Evolutionary conservation across 495 filamentous ascomycete genomes (phyloP).

Genomic region (Stereocaulon alpinum): DNA sequence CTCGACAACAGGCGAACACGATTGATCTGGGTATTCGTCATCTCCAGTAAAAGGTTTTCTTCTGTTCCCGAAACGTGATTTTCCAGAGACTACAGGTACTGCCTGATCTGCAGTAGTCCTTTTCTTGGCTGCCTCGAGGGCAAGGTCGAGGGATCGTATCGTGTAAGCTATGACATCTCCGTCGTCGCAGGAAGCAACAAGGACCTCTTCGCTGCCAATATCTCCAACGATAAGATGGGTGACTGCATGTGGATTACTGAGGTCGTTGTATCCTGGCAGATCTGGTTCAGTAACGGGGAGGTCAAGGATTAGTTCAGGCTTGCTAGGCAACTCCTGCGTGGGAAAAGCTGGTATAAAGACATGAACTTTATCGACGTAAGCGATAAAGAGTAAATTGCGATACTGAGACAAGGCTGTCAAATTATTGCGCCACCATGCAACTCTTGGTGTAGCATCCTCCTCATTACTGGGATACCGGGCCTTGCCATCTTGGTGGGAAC

Average conservation of each 20-base stretch:
- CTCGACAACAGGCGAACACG: slow-evolving; percentile 22
- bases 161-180: slow-evolving; percentile 82
- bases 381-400: slow-evolving; percentile 65
- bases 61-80: not conserved
- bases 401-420: slow-evolving; percentile 45
- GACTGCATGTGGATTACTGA: slow-evolving; percentile 52
- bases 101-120: slow-evolving; percentile 22
- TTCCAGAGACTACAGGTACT: not conserved
- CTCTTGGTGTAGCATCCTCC: slow-evolving; percentile 19
- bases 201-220: slow-evolving; percentile 69
- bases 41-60: not conserved
- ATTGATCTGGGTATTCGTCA: not conserved
- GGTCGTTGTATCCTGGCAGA: slow-evolving; percentile 48
- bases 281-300: slow-evolving; percentile 42
- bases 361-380: slow-evolving; percentile 59
- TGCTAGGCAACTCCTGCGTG: slow-evolving; percentile 48
- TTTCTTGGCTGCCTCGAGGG: slow-evolving; percentile 15
- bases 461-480: not conserved
- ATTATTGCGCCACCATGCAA: slow-evolving; percentile 35
- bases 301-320: slow-evolving; percentile 55
- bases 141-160: slow-evolving; percentile 45
- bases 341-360: slow-evolving; percentile 63
- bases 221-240: slow-evolving; percentile 72
- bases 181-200: slow-evolving; percentile 71
- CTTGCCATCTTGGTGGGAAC: slow-evolving; percentile 15